A percentile compares a stretch with the other conserved stretches of the same genome.
Evolutionary conservation across 1,284 basidiomycete genomes (phyloP).

Genomic region (Fomitopsis palustris): DNA sequence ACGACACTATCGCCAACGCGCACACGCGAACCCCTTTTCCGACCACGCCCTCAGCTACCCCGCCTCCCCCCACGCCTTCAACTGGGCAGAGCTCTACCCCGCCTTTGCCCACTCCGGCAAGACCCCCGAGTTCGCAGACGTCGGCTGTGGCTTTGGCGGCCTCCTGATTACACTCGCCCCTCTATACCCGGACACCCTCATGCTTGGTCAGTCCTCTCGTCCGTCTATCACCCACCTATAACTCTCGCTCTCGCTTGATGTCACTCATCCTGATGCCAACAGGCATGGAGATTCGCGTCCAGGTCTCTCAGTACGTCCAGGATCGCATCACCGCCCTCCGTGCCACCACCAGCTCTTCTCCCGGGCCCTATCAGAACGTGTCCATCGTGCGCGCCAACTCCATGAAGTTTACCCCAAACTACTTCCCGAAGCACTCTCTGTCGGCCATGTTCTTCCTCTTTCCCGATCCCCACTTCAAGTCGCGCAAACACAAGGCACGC

Average conservation of each 20-base stretch:
- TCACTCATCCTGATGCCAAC: slow-evolving; percentile 1
- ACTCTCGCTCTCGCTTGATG: not conserved
- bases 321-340: slow-evolving; percentile 92
- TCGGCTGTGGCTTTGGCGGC: slow-evolving; percentile 98
- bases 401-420: slow-evolving; percentile 99
- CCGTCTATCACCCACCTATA: not conserved
- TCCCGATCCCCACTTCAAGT: slow-evolving; percentile 99
- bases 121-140: slow-evolving; percentile 91
- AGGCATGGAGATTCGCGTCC: slow-evolving; percentile 97
- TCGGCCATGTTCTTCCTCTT: slow-evolving; percentile 97
- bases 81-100: slow-evolving; percentile 89
- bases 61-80: slow-evolving; percentile 70
- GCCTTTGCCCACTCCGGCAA: slow-evolving; percentile 55
- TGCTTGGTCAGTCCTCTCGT: slow-evolving; percentile 74
- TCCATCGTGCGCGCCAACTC: slow-evolving; percentile 95
- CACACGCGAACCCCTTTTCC: slow-evolving; percentile 97
- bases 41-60: slow-evolving; percentile 95
- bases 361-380: slow-evolving; percentile 82
- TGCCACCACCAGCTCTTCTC: slow-evolving; percentile 32
- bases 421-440: slow-evolving; percentile 88
- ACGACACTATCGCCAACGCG: slow-evolving; percentile 94
- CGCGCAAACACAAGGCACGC: slow-evolving; percentile 96
- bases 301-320: slow-evolving; percentile 95
- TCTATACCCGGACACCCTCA: slow-evolving; percentile 87
- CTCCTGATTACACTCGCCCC: slow-evolving; percentile 90